Base-by-base conservation (phyloP, 2,329 filamentous ascomycete species). In the Simplicillium sp. region DNA sequence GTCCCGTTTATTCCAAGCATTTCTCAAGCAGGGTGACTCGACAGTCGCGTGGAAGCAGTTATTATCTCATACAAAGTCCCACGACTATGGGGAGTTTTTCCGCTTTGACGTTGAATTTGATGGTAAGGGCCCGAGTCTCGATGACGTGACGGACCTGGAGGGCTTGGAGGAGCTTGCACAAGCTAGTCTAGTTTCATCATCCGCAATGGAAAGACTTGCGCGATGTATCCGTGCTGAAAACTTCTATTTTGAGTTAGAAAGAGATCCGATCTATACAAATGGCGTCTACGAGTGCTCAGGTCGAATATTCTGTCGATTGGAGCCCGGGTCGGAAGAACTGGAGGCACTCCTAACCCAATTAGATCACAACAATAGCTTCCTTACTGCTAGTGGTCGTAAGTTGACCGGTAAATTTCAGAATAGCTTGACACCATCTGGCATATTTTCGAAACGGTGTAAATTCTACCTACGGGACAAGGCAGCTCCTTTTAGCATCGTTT, bases 31-130 rank as follows among this genome's bases (percentile, higher is more conserved):
- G 9, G 20, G 20, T 25, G 20, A 25, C 20, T 25, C 20, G 20
- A 25, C 20, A 6, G 20, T 25, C 20, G 20, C 20, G 20, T 25
- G 20, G 20, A 25, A 25, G 20, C 20, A 25, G 20, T 25, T 25
- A 25, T 9, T 25, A 25, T 25, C 20, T 9, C 20, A 25, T 25
- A 25, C 20, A 25, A 25, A 25, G 9, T 25, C 20, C 5, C 20
- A 25, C 20, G 20, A 25, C 20, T 25, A 25, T 25, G 20, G 20
- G 20, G 20, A 25, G 20, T 25, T 25, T 25, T 38, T 42, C 28
- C 40, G 35, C 2, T 42, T 42, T 38, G 29, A 42, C 35, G 34
- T 42, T 11, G 28, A 42, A 28, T 42, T 37, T 25, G n/a, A 42
- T 25, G 35, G 40, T 29, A 13, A 7, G n/a, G 35, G n/a, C 15